phyloP scores from a whole-genome alignment of 73 alveolate genomes.

The Tetrahymena borealis region DNA sequence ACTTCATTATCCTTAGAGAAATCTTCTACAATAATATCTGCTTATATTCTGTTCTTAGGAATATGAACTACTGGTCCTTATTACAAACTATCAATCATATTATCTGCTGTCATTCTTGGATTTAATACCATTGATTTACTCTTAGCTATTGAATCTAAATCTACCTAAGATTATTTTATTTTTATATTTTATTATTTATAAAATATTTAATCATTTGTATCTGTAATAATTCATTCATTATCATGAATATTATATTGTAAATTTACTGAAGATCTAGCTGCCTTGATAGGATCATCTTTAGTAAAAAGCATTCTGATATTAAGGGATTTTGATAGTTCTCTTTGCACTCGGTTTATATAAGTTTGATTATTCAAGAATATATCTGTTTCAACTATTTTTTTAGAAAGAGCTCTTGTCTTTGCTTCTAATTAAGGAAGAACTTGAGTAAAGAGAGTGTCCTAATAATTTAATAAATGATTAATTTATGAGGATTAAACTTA shows the following conservation, averaged over 20 bases:
- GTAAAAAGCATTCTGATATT: neutral
- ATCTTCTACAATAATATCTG: neutral
- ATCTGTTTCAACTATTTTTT: neutral
- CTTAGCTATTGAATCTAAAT: neutral
- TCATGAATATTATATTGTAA: no score
- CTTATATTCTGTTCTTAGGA: neutral
- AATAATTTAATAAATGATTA: neutral
- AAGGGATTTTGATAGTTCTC: neutral
- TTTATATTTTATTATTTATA: no score
- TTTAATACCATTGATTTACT: neutral
- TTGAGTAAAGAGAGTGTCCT: neutral
- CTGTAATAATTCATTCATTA: no score
- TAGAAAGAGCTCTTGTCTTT: neutral
- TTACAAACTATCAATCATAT: neutral
- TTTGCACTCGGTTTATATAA: neutral
- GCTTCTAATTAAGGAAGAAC: neutral
- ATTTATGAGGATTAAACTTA: neutral
- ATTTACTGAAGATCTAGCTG: neutral
- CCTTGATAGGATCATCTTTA: neutral
- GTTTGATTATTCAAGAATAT: neutral
- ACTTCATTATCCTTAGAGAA: neutral
- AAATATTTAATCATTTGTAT: no score
- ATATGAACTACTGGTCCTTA: neutral
- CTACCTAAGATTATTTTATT: no score
- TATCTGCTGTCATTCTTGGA: neutral